Base-by-base conservation (phyloP, 2,329 filamentous ascomycete species). In the Chaetothyriales sp. region DNA sequence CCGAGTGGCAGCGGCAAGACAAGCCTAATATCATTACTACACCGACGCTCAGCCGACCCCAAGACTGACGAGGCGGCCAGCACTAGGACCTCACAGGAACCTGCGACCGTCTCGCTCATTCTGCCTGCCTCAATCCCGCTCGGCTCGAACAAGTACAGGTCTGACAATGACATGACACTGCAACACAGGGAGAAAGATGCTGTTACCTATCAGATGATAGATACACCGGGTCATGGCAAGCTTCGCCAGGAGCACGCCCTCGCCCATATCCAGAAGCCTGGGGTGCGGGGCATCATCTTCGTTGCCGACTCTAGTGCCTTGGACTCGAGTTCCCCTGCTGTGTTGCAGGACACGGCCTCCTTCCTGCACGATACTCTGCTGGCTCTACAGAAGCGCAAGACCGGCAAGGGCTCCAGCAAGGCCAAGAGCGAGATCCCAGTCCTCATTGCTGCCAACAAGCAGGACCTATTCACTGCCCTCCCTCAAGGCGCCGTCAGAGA, bases 161-260 rank as follows among this genome's bases (percentile, higher is more conserved):
- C 79, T 44, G 67, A 72, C 22, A 78, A 83, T 61, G 82, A 86
- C 63, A 75, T 78, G 20, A 74, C 79, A 8, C 71, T 96, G 32
- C 71, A 86, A 63, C 67, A 71, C 43, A 57, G 62, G 7, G 54
- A 63, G 18, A 62, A 60, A 18, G 66, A 67, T 43, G 64, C 64
- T 15, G 59, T 65, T 48, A 62, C 59, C 28, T 72, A 71, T 54
- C 58, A 63, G 4, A 49, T 72, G 12, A 65, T 61, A 49, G 92
- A 98, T 70, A 96, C 90, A 0, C 92, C 92, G 0, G 92, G 92
- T 42, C 92, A 98, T 70, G 88, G 87, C 61, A 98, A 98, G 70
- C 79, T 98, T 53, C 86, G 92, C 54, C 77, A 80, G 60, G 73
- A 79, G 57, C 80, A 84, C 2, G 72, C 84, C 52, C 67, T 72